These are phyloP conservation scores for Yarrowia galli DNA, from an alignment of 1,139 yeast genomes.

Conservation along the genomic window DNA sequence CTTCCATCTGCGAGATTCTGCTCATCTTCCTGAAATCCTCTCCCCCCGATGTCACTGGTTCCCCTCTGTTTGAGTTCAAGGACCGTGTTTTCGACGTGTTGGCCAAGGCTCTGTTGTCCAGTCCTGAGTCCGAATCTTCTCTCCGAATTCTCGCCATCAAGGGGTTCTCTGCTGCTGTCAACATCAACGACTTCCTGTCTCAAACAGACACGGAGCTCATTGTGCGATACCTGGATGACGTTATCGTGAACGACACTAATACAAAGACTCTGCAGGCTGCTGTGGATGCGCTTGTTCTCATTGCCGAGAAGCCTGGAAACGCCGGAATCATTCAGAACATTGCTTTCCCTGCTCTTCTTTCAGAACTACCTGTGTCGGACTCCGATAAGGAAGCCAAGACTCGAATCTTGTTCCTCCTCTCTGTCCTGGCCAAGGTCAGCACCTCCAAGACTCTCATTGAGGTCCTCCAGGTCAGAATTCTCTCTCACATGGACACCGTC, in stretches of 20 bases:
- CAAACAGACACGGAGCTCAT: slow-evolving; percentile 66
- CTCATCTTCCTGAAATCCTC: slow-evolving; percentile 57
- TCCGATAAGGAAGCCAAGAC: slow-evolving; percentile 41
- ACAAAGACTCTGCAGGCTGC: slow-evolving; percentile 52
- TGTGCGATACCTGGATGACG: slow-evolving; percentile 71
- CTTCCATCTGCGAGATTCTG: slow-evolving; percentile 63
- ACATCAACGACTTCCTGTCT: slow-evolving; percentile 56
- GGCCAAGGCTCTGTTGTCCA: slow-evolving; percentile 66
- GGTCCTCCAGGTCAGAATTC: slow-evolving; percentile 49
- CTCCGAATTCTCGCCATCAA: slow-evolving; percentile 71
- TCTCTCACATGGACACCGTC: slow-evolving; percentile 47
- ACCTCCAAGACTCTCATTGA: slow-evolving; percentile 50
- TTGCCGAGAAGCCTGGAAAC: slow-evolving; percentile 52
- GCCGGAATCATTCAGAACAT: slow-evolving; percentile 62
- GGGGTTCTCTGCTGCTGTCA: slow-evolving; percentile 64
- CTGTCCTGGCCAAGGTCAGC: slow-evolving; percentile 48
- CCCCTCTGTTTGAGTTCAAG: slow-evolving; percentile 57
- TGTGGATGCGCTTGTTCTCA: slow-evolving; percentile 61
- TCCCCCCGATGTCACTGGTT: slow-evolving; percentile 40
- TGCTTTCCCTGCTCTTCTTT: slow-evolving; percentile 66
- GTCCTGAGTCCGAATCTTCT: slow-evolving; percentile 71
- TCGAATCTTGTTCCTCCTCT: slow-evolving; percentile 44
- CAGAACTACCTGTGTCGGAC: slow-evolving; percentile 57
- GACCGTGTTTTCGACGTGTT: slow-evolving; percentile 71
- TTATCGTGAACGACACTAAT: slow-evolving; percentile 58